Base-by-base conservation (phyloP, 2,329 filamentous ascomycete genomes). In the Beauveria scarabaeidicola region DNA sequence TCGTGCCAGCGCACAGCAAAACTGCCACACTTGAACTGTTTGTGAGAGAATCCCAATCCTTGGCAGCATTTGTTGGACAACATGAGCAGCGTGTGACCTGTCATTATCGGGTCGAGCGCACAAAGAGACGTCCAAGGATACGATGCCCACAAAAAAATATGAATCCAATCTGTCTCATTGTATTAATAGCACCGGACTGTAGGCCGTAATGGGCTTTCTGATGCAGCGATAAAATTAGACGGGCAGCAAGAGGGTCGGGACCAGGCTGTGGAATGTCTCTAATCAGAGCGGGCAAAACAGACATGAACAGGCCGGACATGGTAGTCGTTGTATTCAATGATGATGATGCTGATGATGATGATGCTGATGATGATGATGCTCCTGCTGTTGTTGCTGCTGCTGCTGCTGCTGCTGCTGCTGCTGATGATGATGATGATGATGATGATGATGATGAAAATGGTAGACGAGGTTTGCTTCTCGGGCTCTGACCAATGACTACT, bases 21-120 rank as follows among this genome's bases (percentile, higher is more conserved):
- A 36, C 44, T 19, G 27, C 13, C 53, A 40, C 53, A 56, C 32
- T 27, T 40, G 17, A 23, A n/a, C 23, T n/a, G 13, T 51, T 58
- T 11, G 46, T 43, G 47, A 52, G 27, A 52, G n/a, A 51, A n/a
- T 44, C 56, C 25, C 54, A 21, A 23, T 38, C 36, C 56, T 58
- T 58, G 56, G 56, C 56, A 44, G 40, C 23, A 58, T 52, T 32
- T n/a, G 25, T 27, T 58, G 47, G 56, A 41, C 19, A 52, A 44
- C 52, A 36, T 51, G 21, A 23, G 19, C 47, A 58, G 48, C 47
- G 47, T 58, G 40, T 58, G 56, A 58, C 56, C 40, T 58, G 56
- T 58, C 56, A 58, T 52, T 52, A 43, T 36, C 38, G 44, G 13
- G 56, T 19, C 38, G 46, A 40, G n/a, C 13, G 32, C 15, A 32